phyloP scores from a whole-genome alignment of 2,329 filamentous ascomycete genomes.

The Sordariomycetes sp. region DNA sequence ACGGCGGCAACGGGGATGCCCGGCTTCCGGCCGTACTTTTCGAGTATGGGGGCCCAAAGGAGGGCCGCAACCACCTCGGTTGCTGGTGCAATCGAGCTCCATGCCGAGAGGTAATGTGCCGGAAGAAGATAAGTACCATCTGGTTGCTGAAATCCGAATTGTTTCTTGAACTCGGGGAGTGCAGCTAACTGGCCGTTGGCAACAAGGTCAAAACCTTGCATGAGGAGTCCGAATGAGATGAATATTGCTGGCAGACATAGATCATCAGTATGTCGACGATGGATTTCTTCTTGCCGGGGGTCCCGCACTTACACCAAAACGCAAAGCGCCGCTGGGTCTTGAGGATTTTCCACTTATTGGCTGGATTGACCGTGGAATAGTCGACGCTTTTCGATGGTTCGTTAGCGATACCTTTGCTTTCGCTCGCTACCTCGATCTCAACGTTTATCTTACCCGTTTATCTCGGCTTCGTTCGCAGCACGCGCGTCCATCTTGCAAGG shows the following conservation, averaged over 20 bases:
- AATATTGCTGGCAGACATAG: conserved; percentile 7
- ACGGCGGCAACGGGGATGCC: conserved; percentile 13
- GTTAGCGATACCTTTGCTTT: neutral
- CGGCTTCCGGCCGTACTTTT: conserved; percentile 19
- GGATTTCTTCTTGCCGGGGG: too few species aligned
- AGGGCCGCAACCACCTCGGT: conserved; percentile 13
- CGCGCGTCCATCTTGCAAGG: too few species aligned
- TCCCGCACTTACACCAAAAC: conserved; percentile 6
- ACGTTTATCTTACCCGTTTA: neutral
- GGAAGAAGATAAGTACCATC: neutral
- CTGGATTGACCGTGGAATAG: conserved; percentile 1
- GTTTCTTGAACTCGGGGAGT: conserved; percentile 12
- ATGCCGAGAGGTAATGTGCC: conserved; percentile 9
- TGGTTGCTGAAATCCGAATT: conserved; percentile 10
- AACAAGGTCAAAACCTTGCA: conserved; percentile 14
- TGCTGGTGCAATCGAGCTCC: conserved; percentile 3
- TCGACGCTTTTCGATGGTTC: conserved; percentile 4
- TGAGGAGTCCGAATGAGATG: conserved; percentile 16
- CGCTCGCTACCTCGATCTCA: neutral
- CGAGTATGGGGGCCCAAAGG: conserved; percentile 17
- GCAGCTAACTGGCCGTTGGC: conserved; percentile 15
- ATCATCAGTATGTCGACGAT: neutral
- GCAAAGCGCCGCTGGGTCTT: conserved; percentile 12
- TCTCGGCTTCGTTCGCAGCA: too few species aligned
- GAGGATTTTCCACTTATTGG: conserved; percentile 18